phyloP scores from a whole-genome alignment of 2,329 filamentous ascomycete genomes.

The Fusarium papillatum region DNA sequence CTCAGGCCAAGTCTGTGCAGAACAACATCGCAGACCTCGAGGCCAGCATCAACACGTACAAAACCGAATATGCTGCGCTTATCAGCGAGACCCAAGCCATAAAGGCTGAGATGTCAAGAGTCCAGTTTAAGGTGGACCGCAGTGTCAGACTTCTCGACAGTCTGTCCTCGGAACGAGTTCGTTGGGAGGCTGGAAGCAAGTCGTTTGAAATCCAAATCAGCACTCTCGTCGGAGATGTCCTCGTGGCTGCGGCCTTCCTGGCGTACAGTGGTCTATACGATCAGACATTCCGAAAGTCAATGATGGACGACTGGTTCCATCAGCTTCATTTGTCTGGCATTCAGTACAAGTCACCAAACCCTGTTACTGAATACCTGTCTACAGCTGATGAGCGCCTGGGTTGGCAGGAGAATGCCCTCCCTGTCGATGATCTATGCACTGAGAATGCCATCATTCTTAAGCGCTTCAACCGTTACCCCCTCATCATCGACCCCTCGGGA shows the following conservation, averaged over 20 bases:
- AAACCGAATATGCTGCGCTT: slow-evolving; percentile 93
- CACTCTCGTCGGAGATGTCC: slow-evolving; percentile 94
- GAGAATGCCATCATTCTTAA: slow-evolving; percentile 98
- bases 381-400: slow-evolving; percentile 94
- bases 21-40: slow-evolving; percentile 89
- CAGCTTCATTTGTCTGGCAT: slow-evolving; percentile 95
- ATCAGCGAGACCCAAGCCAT: slow-evolving; percentile 98
- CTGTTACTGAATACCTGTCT: slow-evolving; percentile 95
- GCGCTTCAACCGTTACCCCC: slow-evolving; percentile 97
- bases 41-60: slow-evolving; percentile 93
- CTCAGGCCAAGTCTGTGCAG: slow-evolving; percentile 91
- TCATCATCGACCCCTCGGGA: slow-evolving; percentile 98
- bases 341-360: slow-evolving; percentile 92
- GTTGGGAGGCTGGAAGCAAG: slow-evolving; percentile 98
- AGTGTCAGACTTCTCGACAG: slow-evolving; percentile 96
- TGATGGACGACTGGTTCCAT: slow-evolving; percentile 98
- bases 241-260: slow-evolving; percentile 96
- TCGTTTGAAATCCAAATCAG: slow-evolving; percentile 98
- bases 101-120: slow-evolving; percentile 95
- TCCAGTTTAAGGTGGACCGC: slow-evolving; percentile 98
- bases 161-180: slow-evolving; percentile 89
- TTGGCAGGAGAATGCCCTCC: slow-evolving; percentile 95
- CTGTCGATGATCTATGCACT: slow-evolving; percentile 97
- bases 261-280: slow-evolving; percentile 98
- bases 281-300: slow-evolving; percentile 96